phyloP scores from a whole-genome alignment of 257 asterid genomes.

The Plantago elongata region DNA sequence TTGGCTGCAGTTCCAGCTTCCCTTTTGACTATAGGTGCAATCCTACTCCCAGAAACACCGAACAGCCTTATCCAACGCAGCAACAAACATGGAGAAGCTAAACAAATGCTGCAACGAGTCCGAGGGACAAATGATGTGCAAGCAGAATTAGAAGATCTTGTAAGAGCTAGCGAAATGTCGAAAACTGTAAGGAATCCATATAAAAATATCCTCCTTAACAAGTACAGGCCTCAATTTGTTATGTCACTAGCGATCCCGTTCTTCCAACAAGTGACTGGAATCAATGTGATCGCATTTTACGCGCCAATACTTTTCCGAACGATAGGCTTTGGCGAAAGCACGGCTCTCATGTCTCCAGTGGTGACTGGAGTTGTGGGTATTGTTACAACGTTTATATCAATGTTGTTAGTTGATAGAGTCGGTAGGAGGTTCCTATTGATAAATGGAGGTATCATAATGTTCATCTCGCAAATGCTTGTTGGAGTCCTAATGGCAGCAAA shows the following conservation, averaged over 20 bases:
- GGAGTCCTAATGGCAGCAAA: too few relatives aligned
- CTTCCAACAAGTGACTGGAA: conserved; percentile 31
- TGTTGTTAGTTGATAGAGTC: too few relatives aligned
- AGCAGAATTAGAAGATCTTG: conserved; percentile 22
- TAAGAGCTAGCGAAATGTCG: conserved; percentile 20
- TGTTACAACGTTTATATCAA: too few relatives aligned
- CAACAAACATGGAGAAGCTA: conserved; percentile 18
- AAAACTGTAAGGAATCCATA: conserved; percentile 8
- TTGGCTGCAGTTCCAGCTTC: conserved; percentile 33
- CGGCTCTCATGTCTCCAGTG: too few relatives aligned
- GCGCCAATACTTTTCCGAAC: conserved; percentile 43
- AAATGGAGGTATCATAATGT: too few relatives aligned
- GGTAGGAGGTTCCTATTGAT: too few relatives aligned
- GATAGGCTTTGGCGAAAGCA: conserved; percentile 15
- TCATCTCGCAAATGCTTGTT: too few relatives aligned
- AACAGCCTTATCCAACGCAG: conserved; percentile 30
- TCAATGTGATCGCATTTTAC: conserved; percentile 44
- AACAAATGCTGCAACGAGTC: conserved; percentile 6
- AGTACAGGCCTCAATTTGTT: conserved; percentile 28
- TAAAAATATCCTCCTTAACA: conserved; percentile 21
- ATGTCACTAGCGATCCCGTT: conserved; percentile 17
- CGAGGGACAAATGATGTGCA: conserved; percentile 32
- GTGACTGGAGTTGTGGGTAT: too few relatives aligned
- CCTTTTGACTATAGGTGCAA: conserved; percentile 19
- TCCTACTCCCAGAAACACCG: conserved; percentile 33